A percentile compares a stretch with the other conserved stretches of the same genome.
phyloP scores from a whole-genome alignment of 352 stramenopile species.

The Globisporangium recalcitrans region DNA sequence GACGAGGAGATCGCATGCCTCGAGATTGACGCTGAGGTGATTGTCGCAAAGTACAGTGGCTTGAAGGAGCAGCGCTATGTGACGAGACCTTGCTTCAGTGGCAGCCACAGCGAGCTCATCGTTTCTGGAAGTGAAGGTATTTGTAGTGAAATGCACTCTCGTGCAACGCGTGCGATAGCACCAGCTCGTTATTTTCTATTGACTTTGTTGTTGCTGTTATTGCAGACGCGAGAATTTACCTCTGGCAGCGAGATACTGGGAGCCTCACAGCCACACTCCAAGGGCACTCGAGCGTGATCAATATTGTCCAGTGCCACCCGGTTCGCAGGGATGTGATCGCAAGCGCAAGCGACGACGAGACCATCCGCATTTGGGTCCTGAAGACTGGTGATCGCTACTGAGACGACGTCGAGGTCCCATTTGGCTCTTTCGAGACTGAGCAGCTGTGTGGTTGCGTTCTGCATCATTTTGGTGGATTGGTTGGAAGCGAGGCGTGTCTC shows the following conservation, averaged over 20 bases:
- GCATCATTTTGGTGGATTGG: background rate
- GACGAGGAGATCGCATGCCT: slow-evolving; percentile 55
- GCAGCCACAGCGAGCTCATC: slow-evolving; percentile 44
- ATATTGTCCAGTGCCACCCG: slow-evolving; percentile 58
- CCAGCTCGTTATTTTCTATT: background rate
- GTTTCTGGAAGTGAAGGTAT: slow-evolving; percentile 70
- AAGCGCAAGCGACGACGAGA: slow-evolving; percentile 74
- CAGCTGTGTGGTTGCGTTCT: background rate
- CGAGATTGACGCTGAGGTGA: slow-evolving; percentile 33
- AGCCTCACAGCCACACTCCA: slow-evolving; percentile 31
- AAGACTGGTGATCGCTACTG: background rate
- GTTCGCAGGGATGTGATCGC: slow-evolving; percentile 43
- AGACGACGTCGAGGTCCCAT: too few species aligned
- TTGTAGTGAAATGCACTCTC: background rate
- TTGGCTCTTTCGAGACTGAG: too few species aligned
- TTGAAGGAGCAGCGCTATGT: slow-evolving; percentile 63
- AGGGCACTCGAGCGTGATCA: slow-evolving; percentile 65
- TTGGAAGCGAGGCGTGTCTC: background rate
- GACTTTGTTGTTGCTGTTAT: background rate
- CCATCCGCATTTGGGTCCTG: slow-evolving; percentile 43
- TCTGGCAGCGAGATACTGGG: slow-evolving; percentile 59
- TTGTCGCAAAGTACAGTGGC: slow-evolving; percentile 47
- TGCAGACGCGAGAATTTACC: slow-evolving; percentile 47
- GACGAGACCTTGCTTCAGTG: slow-evolving; percentile 55
- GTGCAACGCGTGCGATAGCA: background rate